Percentiles rank a stretch among this genome's conserved stretches.
Evolutionary conservation across 2,329 filamentous ascomycete species (phyloP).

Genomic region (Colletotrichum gigasporum): DNA sequence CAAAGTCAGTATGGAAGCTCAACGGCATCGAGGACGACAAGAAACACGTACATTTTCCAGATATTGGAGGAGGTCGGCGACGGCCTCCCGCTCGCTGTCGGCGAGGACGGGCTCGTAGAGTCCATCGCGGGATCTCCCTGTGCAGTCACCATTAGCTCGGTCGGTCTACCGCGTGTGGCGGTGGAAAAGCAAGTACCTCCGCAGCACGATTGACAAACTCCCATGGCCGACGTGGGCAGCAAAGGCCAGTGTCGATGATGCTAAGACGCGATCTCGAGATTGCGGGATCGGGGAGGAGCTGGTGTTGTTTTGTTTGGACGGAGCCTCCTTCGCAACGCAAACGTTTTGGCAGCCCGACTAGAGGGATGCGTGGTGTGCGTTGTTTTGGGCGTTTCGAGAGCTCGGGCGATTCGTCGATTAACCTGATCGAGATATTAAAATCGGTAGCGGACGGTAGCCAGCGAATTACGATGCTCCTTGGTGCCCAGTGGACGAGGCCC

Average conservation of each 20-base stretch:
- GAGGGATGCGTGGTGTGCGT: slow-evolving; percentile 17
- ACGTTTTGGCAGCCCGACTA: slow-evolving; percentile 18
- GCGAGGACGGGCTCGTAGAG: slow-evolving; percentile 89
- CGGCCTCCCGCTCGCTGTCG: slow-evolving; percentile 95
- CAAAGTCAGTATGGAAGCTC: slow-evolving; percentile 40
- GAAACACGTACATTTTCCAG: slow-evolving; percentile 84
- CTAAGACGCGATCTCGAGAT: slow-evolving; percentile 16
- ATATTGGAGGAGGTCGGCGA: slow-evolving; percentile 93
- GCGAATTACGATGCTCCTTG: slow-evolving; percentile 12
- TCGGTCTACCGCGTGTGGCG: slow-evolving; percentile 1
- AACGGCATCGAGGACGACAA: neutral
- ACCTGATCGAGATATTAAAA: neutral
- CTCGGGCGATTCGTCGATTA: neutral
- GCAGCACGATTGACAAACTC: slow-evolving; percentile 70
- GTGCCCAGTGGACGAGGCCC: slow-evolving; percentile 25
- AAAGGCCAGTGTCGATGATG: slow-evolving; percentile 17
- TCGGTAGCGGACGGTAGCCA: neutral
- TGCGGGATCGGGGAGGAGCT: slow-evolving; percentile 6
- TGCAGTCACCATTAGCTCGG: slow-evolving; percentile 17
- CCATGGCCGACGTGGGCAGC: slow-evolving; percentile 58
- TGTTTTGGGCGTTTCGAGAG: neutral
- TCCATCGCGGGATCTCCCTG: slow-evolving; percentile 81
- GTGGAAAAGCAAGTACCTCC: slow-evolving; percentile 51
- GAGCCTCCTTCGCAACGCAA: slow-evolving; percentile 24
- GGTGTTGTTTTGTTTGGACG: slow-evolving; percentile 28